Base-by-base conservation (phyloP, 2,329 filamentous ascomycete species). In the Massarina eburnea region DNA sequence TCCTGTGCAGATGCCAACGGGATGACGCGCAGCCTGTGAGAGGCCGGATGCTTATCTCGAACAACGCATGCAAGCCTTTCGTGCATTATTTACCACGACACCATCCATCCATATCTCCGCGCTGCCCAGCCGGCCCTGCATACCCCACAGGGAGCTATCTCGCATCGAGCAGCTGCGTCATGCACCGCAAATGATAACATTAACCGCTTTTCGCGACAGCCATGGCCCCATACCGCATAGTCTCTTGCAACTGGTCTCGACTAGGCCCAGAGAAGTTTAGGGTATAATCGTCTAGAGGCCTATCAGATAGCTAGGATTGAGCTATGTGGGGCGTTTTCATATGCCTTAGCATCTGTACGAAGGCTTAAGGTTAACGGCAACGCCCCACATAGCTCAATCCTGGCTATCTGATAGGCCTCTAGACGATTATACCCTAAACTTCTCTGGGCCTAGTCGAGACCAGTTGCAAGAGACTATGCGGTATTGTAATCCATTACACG, bases 31-130 rank as follows among this genome's bases (percentile, higher is more conserved):
- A 42, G 55, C 62, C 62, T 64, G 52, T 63, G 51, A 62, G 47
- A 49, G 37, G 22, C 35, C 47, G 37, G 46, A 50, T 56, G 49
- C 51, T 66, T 66, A 66, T 66, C 62, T 58, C 49, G 18, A 40
- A 26, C 33, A 7, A 56, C 43, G 55, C 57, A 58, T 45, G 52
- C 48, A 56, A 43, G 39, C 48, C 49, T 55, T 51, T 51, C 55
- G 50, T 60, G 57, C 58, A 58, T 50, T 41, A 42, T 14, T 14
- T 12, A 26, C 27, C 29, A 51, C 43, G 41, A 27, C 47, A 49
- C 45, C 48, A 18, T n/a, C 32, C 41, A 43, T 47, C 44, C 33
- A 14, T 4, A 30, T 30, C 27, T 14, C 27, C 27, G 12, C 45
- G 45, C 44, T 42, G 20, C 10, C 40, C n/a, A n/a, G n/a, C n/a